Conservation (phyloP, 2,329 filamentous ascomycete species). For the Lecanosticta acicola region DNA sequence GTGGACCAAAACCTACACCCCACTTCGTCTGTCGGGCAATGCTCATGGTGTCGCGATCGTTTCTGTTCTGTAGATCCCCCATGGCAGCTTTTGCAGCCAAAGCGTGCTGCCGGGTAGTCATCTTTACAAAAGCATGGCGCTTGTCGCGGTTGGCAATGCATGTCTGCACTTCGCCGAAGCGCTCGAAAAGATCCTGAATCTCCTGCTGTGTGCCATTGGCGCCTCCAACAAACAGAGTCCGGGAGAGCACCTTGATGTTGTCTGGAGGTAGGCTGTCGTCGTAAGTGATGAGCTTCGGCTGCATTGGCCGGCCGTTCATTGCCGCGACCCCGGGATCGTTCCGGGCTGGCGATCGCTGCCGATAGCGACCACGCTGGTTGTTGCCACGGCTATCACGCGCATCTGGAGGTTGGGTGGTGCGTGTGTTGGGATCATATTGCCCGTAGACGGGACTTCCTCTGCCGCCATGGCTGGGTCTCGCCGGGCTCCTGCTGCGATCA, state of each 20-base stretch:
- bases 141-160: slow-evolving; percentile 99
- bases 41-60: slow-evolving; percentile 66
- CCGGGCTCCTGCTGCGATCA: slow-evolving; percentile 61
- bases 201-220: slow-evolving; percentile 76
- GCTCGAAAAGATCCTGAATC: slow-evolving; percentile 71
- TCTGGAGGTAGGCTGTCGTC: slow-evolving; percentile 69
- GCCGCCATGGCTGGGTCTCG: slow-evolving; percentile 53
- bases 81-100: slow-evolving; percentile 79
- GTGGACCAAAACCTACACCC: slow-evolving; percentile 94
- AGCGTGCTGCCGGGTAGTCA: slow-evolving; percentile 84
- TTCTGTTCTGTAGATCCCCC: slow-evolving; percentile 81
- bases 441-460: slow-evolving; percentile 64
- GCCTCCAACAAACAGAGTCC: slow-evolving; percentile 93
- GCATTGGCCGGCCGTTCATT: slow-evolving; percentile 35
- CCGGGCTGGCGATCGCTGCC: slow-evolving; percentile 74
- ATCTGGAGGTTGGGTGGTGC: slow-evolving; percentile 20
- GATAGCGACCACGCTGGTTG: slow-evolving; percentile 62
- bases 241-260: slow-evolving; percentile 85
- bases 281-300: slow-evolving; percentile 72
- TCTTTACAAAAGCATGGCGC: slow-evolving; percentile 97
- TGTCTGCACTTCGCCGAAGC: slow-evolving; percentile 84
- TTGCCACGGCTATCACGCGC: slow-evolving; percentile 34
- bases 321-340: slow-evolving; percentile 55
- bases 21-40: slow-evolving; percentile 71
- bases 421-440: slow-evolving; percentile 55